Conservation (phyloP, 805 yeast genomes). For the Kregervanrija pseudodelftensis region DNA sequence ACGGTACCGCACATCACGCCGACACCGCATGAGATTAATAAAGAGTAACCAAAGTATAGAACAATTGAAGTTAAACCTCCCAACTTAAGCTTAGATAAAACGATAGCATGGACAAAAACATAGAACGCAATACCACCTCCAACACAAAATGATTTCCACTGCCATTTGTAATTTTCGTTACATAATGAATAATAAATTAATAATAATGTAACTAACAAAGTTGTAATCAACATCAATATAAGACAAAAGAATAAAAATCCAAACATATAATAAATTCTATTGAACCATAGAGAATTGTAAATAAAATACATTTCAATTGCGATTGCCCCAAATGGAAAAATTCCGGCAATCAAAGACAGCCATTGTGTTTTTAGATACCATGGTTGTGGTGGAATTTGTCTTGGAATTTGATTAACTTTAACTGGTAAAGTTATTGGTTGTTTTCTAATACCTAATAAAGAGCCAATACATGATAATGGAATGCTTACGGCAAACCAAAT, state of each 20-base stretch:
- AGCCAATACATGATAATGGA: conserved; percentile 81
- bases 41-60: conserved; percentile 77
- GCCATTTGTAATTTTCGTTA: conserved; percentile 94
- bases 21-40: conserved; percentile 58
- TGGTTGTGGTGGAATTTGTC: conserved; percentile 92
- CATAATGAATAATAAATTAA: conserved; percentile 80
- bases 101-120: conserved; percentile 75
- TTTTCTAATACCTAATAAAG: conserved; percentile 67
- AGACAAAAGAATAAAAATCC: conserved; percentile 91
- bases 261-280: conserved; percentile 92
- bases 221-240: conserved; percentile 72
- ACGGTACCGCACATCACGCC: conserved; percentile 84
- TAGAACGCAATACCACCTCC: conserved; percentile 88
- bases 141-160: conserved; percentile 83
- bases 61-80: conserved; percentile 72
- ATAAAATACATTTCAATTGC: conserved; percentile 94
- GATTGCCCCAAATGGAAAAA: conserved; percentile 91
- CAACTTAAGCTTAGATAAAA: conserved; percentile 61
- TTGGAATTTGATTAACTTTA: conserved; percentile 88
- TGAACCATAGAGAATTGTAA: conserved; percentile 87
- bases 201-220: conserved; percentile 71
- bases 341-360: conserved; percentile 70
- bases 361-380: conserved; percentile 67
- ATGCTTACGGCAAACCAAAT: conserved; percentile 84
- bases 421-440: conserved; percentile 47